phyloP scores from a whole-genome alignment of 768 basidiomycete genomes.

The Zangia roseola region DNA sequence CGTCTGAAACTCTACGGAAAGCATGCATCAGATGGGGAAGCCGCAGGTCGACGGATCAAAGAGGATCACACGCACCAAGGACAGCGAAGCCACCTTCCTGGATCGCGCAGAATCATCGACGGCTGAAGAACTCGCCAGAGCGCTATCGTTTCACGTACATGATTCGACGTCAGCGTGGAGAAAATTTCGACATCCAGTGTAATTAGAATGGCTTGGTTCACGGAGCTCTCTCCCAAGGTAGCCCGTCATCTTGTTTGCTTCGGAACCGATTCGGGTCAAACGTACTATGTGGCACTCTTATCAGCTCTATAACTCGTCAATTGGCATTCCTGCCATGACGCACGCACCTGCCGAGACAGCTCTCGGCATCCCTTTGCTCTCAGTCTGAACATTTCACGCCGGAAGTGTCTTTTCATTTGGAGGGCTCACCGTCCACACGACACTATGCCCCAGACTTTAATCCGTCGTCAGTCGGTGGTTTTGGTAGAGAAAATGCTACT shows the following conservation, averaged over 20 bases:
- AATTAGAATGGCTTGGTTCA: too few species aligned
- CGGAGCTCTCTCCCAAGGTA: conserved; percentile 41
- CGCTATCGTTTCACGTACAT: too few species aligned
- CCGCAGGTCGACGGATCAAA: too few species aligned
- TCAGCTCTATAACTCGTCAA: conserved; percentile 78
- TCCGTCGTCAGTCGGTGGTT: conserved; percentile 36
- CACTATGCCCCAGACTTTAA: conserved; percentile 22
- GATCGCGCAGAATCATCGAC: too few species aligned
- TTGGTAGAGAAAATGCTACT: conserved; percentile 87
- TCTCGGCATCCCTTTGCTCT: conserved; percentile 37
- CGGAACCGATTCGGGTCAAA: conserved; percentile 42
- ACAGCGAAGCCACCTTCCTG: too few species aligned
- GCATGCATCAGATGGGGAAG: too few species aligned
- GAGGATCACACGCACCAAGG: too few species aligned
- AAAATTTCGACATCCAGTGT: too few species aligned
- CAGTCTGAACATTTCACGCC: conserved; percentile 43
- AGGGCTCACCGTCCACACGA: conserved; percentile 66
- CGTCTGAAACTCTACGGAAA: too few species aligned
- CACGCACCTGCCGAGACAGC: conserved; percentile 32
- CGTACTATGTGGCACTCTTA: conserved; percentile 78
- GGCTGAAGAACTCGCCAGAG: too few species aligned
- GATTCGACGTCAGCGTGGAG: too few species aligned
- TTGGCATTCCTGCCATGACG: conserved; percentile 53
- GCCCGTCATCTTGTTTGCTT: conserved; percentile 44
- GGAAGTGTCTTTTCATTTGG: conserved; percentile 82